Percentiles rank a stretch among this genome's conserved stretches.
Evolutionary conservation across 371 early-diverging fungal species (phyloP).

Genomic region (Globomyces sp.): DNA sequence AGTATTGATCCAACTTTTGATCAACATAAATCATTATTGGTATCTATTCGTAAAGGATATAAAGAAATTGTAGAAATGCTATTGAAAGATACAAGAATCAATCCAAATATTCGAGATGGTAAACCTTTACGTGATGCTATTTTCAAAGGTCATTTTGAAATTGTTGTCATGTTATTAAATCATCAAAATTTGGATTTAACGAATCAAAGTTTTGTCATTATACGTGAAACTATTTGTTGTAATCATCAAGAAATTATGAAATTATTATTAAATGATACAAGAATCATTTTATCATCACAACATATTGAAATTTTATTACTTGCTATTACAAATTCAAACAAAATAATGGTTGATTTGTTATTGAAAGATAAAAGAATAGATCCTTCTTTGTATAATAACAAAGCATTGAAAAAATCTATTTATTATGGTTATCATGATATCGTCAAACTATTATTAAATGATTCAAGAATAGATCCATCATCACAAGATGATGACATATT

Average conservation of each 20-base stretch:
- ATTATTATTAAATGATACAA: not conserved
- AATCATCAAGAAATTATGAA: slow-evolving; percentile 4
- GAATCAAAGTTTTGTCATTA: not conserved
- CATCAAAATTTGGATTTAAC: slow-evolving; percentile 19
- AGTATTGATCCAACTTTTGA: too few relatives aligned
- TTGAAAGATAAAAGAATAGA: slow-evolving; percentile 5
- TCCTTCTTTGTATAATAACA: slow-evolving; percentile 11
- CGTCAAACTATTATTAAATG: slow-evolving; percentile 3
- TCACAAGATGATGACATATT: slow-evolving; percentile 3
- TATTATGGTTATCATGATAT: slow-evolving; percentile 16
- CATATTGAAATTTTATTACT: slow-evolving; percentile 15
- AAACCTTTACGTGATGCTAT: slow-evolving; percentile 17
- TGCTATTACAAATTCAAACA: slow-evolving; percentile 13
- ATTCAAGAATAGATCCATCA: slow-evolving; percentile 17
- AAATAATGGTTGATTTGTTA: slow-evolving; percentile 7
- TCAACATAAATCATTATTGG: too few relatives aligned
- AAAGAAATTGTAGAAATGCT: not conserved
- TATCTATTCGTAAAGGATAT: not conserved
- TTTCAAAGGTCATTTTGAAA: slow-evolving; percentile 16
- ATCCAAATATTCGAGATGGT: slow-evolving; percentile 16
- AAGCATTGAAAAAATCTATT: slow-evolving; percentile 16
- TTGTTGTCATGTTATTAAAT: slow-evolving; percentile 19
- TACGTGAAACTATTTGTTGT: not conserved
- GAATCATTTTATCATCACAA: not conserved
- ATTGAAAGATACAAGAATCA: slow-evolving; percentile 14